Conservation (phyloP, 805 yeast genomes). For the Hagleromyces aurorensis region DNA sequence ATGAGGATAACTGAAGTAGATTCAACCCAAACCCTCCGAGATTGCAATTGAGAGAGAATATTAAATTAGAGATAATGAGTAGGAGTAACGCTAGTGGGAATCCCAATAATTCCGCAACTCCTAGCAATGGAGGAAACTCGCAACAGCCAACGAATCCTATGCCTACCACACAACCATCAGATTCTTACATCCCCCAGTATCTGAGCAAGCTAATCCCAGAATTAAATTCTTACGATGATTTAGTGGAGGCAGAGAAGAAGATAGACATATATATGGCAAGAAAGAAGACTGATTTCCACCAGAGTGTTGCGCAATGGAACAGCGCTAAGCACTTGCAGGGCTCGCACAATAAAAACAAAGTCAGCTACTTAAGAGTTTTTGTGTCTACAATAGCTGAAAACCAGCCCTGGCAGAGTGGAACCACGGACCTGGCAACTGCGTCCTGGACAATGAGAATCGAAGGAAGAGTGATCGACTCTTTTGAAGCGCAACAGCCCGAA, state of each 20-base stretch:
- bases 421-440: slow-evolving; percentile 33
- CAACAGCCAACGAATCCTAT: slow-evolving; percentile 25
- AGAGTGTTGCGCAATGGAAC: slow-evolving; percentile 43
- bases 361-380: slow-evolving; percentile 67
- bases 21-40: no score
- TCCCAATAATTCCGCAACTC: no score
- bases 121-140: no score
- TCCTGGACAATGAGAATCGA: slow-evolving; percentile 85
- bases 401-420: slow-evolving; percentile 74
- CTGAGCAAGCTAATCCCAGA: slow-evolving; percentile 51
- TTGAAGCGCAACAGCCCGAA: slow-evolving; percentile 38
- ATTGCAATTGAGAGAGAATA: no score
- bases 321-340: slow-evolving; percentile 29
- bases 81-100: no score
- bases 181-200: slow-evolving; percentile 41
- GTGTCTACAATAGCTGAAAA: slow-evolving; percentile 75
- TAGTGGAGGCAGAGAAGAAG: slow-evolving; percentile 73
- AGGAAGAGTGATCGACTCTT: slow-evolving; percentile 62
- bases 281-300: slow-evolving; percentile 80
- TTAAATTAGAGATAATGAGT: no score
- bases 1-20: no score
- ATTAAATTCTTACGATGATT: slow-evolving; percentile 59
- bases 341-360: slow-evolving; percentile 16
- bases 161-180: slow-evolving; percentile 40
- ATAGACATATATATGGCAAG: slow-evolving; percentile 76